Evolutionary conservation across 371 early-diverging fungal genomes (phyloP).

Genomic region (Mortierella sp.): DNA sequence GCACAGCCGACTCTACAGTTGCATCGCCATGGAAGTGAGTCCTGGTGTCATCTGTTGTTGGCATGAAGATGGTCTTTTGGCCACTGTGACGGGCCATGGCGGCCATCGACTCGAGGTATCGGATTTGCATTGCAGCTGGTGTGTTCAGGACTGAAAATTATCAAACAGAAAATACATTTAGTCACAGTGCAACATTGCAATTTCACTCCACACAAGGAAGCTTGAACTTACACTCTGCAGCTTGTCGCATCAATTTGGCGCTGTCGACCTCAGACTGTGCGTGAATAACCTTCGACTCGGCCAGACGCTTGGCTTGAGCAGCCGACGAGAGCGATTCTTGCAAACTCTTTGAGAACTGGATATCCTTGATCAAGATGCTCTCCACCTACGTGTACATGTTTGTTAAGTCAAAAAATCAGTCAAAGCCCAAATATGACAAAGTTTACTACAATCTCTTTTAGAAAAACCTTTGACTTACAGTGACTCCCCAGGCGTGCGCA

Average conservation of each 20-base stretch:
- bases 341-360: constrained; percentile 80
- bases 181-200: background rate
- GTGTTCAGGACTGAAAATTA: constrained; percentile 37
- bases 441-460: background rate
- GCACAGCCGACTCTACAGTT: background rate
- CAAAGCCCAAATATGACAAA: background rate
- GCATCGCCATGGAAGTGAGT: constrained; percentile 26
- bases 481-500: constrained; percentile 85
- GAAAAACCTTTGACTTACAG: constrained; percentile 50
- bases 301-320: constrained; percentile 91
- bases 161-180: background rate
- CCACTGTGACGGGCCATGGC: constrained; percentile 74
- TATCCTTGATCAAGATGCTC: constrained; percentile 89
- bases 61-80: constrained; percentile 81
- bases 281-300: constrained; percentile 91
- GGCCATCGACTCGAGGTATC: constrained; percentile 90
- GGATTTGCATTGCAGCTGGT: constrained; percentile 73
- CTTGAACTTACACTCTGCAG: constrained; percentile 78
- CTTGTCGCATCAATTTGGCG: constrained; percentile 94
- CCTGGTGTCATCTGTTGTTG: constrained; percentile 47
- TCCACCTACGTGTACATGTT: constrained; percentile 62
- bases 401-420: background rate
- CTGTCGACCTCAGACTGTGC: constrained; percentile 93
- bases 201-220: background rate
- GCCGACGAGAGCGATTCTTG: constrained; percentile 90